Conservation (phyloP, 2,329 filamentous ascomycete species). For the Massarina eburnea region DNA sequence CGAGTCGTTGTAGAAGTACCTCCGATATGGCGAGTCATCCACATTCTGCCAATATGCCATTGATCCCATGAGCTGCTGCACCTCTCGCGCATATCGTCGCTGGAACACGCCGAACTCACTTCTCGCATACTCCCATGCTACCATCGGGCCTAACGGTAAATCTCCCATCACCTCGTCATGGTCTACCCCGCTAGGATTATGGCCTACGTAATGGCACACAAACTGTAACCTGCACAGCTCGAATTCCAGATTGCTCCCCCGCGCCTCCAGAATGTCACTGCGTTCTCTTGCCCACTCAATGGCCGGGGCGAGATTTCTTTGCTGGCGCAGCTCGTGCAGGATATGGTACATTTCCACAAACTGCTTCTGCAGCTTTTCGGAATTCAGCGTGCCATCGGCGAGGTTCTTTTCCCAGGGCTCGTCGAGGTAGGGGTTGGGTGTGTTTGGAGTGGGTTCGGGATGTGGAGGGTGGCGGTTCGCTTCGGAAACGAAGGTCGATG, state of each 20-base stretch:
- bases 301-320: constrained; percentile 74
- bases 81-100: constrained; percentile 72
- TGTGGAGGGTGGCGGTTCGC: constrained; percentile 52
- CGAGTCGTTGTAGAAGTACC: constrained; percentile 72
- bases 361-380: constrained; percentile 70
- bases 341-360: constrained; percentile 93
- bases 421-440: constrained; percentile 33
- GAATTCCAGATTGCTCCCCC: constrained; percentile 92
- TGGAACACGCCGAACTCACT: constrained; percentile 74
- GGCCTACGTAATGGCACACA: constrained; percentile 72
- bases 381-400: constrained; percentile 61
- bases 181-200: constrained; percentile 47
- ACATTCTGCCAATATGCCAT: constrained; percentile 80
- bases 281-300: constrained; percentile 83
- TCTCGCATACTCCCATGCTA: constrained; percentile 76
- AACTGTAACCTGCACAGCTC: constrained; percentile 90
- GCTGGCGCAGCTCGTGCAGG: constrained; percentile 71
- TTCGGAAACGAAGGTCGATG: constrained; percentile 81
- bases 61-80: constrained; percentile 77
- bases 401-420: constrained; percentile 47
- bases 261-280: constrained; percentile 69
- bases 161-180: constrained; percentile 51
- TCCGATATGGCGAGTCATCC: constrained; percentile 72
- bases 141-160: constrained; percentile 51
- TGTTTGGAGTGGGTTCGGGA: constrained; percentile 40